phyloP scores from a whole-genome alignment of 345 rosid genomes.

The Syzygium aqueum region DNA sequence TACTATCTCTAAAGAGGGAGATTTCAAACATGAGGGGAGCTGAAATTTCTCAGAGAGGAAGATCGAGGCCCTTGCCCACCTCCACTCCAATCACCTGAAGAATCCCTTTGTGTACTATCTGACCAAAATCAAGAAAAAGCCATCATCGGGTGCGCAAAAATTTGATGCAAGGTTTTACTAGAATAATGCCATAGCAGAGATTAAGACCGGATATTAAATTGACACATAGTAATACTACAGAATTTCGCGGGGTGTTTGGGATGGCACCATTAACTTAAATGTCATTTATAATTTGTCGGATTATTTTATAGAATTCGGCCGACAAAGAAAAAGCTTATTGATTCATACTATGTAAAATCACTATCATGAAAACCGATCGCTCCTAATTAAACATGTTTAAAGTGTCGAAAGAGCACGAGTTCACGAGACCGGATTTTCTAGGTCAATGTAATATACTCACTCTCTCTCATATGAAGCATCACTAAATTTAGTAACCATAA shows the following conservation, averaged over 20 bases:
- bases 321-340: neutral
- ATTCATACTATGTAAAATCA: too few relatives aligned
- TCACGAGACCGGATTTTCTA: neutral
- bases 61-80: constrained; percentile 71
- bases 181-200: neutral
- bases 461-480: neutral
- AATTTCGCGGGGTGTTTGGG: neutral
- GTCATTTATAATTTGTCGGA: neutral
- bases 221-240: neutral
- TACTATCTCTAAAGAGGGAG: neutral
- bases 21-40: neutral
- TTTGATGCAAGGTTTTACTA: neutral
- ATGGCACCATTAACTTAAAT: neutral
- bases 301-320: neutral
- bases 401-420: neutral
- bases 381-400: neutral
- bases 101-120: constrained; percentile 69
- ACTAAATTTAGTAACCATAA: neutral
- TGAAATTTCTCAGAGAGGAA: constrained; percentile 49
- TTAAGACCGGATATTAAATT: neutral
- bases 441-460: neutral
- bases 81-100: constrained; percentile 75
- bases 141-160: neutral
- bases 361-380: too few relatives aligned
- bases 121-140: constrained; percentile 5